Conservation (phyloP, 78 protist species). For the Dictyostelium intermedium region DNA sequence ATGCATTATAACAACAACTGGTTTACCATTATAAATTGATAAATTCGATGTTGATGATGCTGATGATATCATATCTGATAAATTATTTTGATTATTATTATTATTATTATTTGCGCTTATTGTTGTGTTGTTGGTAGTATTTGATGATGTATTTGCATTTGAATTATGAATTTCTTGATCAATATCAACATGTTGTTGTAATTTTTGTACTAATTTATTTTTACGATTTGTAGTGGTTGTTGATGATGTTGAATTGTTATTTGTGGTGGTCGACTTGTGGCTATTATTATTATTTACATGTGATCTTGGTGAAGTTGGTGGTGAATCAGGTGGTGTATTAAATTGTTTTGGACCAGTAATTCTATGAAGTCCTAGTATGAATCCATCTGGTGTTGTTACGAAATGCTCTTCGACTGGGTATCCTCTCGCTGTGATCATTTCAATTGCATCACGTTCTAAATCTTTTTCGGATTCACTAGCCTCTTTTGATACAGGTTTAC, state of each 20-base stretch:
- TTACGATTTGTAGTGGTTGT: not conserved
- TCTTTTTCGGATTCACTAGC: conserved; percentile 36
- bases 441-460: conserved; percentile 68
- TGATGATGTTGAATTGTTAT: not conserved
- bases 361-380: conserved; percentile 67
- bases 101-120: not conserved
- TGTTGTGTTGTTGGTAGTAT: not conserved
- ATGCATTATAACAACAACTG: conserved; percentile 76
- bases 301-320: conserved; percentile 66
- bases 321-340: conserved; percentile 63
- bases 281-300: not conserved
- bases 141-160: not conserved
- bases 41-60: not conserved
- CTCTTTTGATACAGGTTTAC: not conserved
- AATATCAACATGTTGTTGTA: not conserved
- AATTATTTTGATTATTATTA: not conserved
- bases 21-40: not conserved
- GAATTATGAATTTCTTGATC: not conserved
- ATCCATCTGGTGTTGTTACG: conserved; percentile 80
- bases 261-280: not conserved
- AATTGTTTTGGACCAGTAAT: conserved; percentile 59
- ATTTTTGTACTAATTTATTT: not conserved
- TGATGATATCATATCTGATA: not conserved
- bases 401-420: conserved; percentile 76
- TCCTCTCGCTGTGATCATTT: conserved; percentile 69